A percentile compares a stretch with the other conserved stretches of the same genome.
Conservation (phyloP, 192 early-diverging fungal genomes). For the Entomortierella chlamydospora region DNA sequence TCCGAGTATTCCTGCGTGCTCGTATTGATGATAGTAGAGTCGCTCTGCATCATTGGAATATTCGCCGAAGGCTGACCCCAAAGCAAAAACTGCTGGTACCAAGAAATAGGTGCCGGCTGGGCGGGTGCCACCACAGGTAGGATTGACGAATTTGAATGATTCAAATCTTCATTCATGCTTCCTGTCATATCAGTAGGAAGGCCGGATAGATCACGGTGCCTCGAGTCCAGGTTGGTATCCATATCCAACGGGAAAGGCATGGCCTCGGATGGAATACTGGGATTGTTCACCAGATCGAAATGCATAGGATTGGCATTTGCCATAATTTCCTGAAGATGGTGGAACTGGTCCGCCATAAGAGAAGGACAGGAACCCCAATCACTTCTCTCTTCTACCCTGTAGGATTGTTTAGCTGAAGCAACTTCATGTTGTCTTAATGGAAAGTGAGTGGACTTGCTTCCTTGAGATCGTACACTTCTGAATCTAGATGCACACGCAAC, state of each 20-base stretch:
- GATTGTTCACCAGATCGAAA: background rate
- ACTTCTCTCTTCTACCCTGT: background rate
- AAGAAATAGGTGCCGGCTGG: background rate
- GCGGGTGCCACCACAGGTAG: background rate
- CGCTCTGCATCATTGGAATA: background rate
- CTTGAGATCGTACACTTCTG: background rate
- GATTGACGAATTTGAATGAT: background rate
- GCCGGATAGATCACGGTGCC: background rate
- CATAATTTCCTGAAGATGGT: background rate
- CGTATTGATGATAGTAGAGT: background rate
- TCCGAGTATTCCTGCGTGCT: background rate
- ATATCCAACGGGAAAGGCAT: background rate
- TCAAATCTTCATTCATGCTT: background rate
- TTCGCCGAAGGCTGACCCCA: slow-evolving; percentile 10
- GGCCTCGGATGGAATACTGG: background rate
- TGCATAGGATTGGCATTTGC: background rate
- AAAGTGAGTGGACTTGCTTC: background rate
- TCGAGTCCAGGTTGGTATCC: background rate
- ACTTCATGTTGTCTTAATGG: background rate
- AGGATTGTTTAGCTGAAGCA: background rate
- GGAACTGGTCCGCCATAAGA: background rate
- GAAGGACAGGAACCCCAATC: background rate
- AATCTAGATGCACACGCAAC: no score
- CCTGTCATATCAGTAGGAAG: background rate
- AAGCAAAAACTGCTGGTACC: slow-evolving; percentile 35